phyloP scores from a whole-genome alignment of 768 basidiomycete species.

The Phanerochaete sordida region DNA sequence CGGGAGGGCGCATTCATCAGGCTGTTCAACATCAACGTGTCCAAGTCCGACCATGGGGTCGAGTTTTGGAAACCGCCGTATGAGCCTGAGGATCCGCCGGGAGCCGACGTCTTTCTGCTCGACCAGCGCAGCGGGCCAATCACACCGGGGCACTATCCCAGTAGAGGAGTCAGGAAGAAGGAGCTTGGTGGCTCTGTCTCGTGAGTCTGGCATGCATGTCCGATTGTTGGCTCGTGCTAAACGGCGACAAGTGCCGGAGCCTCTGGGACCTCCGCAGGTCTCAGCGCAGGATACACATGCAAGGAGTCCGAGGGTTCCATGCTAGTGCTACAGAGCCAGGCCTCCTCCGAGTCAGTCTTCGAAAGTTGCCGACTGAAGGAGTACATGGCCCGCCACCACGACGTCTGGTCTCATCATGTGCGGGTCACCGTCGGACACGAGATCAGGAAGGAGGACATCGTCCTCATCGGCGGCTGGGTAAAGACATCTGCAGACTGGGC shows the following conservation, averaged over 20 bases:
- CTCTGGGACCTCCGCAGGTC: not conserved
- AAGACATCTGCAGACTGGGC: not conserved
- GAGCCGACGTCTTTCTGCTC: not conserved
- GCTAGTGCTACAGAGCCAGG: too few relatives aligned
- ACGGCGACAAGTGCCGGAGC: not conserved
- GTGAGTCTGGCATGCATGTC: not conserved
- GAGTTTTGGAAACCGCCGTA: not conserved
- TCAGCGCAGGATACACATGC: not conserved
- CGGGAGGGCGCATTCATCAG: conserved; percentile 2
- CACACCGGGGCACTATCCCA: not conserved
- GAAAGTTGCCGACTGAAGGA: not conserved
- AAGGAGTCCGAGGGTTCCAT: too few relatives aligned
- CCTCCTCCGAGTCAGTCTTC: not conserved
- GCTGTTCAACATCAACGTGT: conserved; percentile 8
- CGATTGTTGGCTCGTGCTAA: too few relatives aligned
- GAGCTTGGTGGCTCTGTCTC: not conserved
- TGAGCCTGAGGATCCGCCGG: not conserved
- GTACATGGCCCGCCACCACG: not conserved
- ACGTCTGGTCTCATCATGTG: not conserved
- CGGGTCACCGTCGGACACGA: not conserved
- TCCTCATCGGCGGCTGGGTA: not conserved
- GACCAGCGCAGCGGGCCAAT: not conserved
- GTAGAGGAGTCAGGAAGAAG: not conserved
- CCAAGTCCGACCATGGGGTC: not conserved
- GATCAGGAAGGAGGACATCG: not conserved